Base-by-base conservation (phyloP, 495 filamentous ascomycete genomes). In the Aspergillus mulundensis region DNA sequence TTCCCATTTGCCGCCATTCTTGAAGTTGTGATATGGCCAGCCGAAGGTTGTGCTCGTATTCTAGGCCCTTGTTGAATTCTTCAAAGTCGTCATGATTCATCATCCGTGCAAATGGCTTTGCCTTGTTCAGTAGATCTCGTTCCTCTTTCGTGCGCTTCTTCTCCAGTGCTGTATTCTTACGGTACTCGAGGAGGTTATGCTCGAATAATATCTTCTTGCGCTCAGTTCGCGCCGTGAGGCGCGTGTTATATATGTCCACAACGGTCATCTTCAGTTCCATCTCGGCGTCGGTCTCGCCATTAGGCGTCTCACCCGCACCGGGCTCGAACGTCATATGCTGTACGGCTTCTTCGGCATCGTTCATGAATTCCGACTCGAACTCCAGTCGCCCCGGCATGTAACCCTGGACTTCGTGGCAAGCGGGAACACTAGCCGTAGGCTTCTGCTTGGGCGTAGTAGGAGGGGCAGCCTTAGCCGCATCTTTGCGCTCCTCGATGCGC, bases 371-470 rank as follows among this genome's bases (percentile, higher is more conserved):
- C 0, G 89, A 95, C 77, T 99, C 94, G 64, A 97, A 99, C 66
- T 99, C 94, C 55, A 99, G 73, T 18, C 94, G 90, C 34, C 95
- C 94, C 2, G 94, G 94, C 94, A 99, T 99, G 70, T 95, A 99
- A 4, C 94, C 94, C 67, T 95, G 89, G 24, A 99, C 93, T 68
- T 99, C 94, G 70, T 99, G 94, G 68, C 95, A 97, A 24, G 92
- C 82, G 15, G 94, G 94, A 3, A 95, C 89, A 74, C 87, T 91
- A 21, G 92, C 90, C 2, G 92, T 97, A 0, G 94, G 94, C 64
- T 97, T 97, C 66, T 91, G 89, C 71, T 96, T 96, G 12, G 94
- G 92, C 18, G 88, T 88, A 20, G 89, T 80, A 4, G 91, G 87
- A 7, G 89, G 84, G 1, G 89, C 89, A 42, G 89, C 87, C 71